Evolutionary conservation across 345 rosid genomes (phyloP).

Genomic region (Citrus trifoliata): DNA sequence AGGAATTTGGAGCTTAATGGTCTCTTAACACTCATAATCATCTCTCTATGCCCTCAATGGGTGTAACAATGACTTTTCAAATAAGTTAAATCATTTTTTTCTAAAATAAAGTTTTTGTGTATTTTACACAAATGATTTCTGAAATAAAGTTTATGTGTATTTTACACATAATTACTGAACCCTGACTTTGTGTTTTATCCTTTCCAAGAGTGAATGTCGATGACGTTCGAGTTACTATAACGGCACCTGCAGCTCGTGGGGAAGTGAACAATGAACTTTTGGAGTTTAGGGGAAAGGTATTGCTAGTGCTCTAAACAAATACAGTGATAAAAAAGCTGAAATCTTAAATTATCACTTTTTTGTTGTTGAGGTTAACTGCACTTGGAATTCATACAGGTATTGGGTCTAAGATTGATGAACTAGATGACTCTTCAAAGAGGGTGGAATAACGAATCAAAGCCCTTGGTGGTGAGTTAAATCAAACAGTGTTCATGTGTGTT

Average conservation of each 20-base stretch:
- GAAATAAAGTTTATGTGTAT: neutral
- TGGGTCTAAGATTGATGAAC: constrained; percentile 68
- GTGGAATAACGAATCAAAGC: constrained; percentile 98
- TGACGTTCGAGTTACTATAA: constrained; percentile 88
- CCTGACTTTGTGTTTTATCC: constrained; percentile 1
- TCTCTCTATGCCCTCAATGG: neutral
- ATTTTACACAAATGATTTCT: neutral
- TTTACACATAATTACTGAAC: neutral
- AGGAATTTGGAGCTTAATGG: neutral
- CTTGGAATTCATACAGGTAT: constrained; percentile 44
- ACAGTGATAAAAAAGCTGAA: neutral
- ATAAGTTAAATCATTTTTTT: neutral
- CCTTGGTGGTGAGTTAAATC: constrained; percentile 68
- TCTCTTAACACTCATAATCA: neutral
- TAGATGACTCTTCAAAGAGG: constrained; percentile 99
- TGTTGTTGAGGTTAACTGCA: constrained; percentile 11
- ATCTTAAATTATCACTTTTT: neutral
- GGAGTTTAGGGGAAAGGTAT: constrained; percentile 95
- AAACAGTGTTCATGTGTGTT: neutral
- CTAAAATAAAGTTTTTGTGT: neutral
- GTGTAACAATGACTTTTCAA: neutral
- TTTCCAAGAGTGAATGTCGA: constrained; percentile 87
- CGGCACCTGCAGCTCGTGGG: constrained; percentile 97
- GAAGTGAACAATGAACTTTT: constrained; percentile 94
- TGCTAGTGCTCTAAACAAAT: neutral